Conservation (phyloP, 192 early-diverging fungal species). For the Linderina pennispora region DNA sequence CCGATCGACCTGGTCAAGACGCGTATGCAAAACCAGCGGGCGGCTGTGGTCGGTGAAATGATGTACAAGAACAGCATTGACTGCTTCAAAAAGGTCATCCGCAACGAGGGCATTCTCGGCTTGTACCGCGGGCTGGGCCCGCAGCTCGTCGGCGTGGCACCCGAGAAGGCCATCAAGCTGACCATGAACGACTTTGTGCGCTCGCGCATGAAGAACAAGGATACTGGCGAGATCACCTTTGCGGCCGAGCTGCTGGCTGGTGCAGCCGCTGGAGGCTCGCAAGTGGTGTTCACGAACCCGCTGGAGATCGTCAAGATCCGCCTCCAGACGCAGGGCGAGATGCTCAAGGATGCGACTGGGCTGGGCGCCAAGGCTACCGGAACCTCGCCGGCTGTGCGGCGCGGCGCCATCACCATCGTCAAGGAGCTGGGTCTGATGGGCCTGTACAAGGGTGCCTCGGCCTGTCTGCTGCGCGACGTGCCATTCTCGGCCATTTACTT, state of each 20-base stretch:
- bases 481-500: conserved; percentile 98
- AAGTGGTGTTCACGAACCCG: conserved; percentile 94
- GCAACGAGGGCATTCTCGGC: conserved; percentile 83
- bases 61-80: conserved; percentile 94
- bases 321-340: conserved; percentile 83
- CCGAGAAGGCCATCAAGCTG: conserved; percentile 97
- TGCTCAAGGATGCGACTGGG: conserved; percentile 46
- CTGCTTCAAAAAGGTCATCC: conserved; percentile 92
- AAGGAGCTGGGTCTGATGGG: conserved; percentile 85
- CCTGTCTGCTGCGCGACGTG: conserved; percentile 91
- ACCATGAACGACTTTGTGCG: conserved; percentile 94
- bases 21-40: conserved; percentile 96
- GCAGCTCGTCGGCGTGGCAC: conserved; percentile 91
- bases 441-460: conserved; percentile 89
- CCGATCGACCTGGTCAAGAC: conserved; percentile 99
- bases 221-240: conserved; percentile 70
- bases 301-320: conserved; percentile 99
- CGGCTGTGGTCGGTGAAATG: conserved; percentile 81
- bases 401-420: conserved; percentile 82
- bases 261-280: conserved; percentile 76
- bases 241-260: conserved; percentile 82
- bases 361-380: background rate
- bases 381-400: conserved; percentile 44
- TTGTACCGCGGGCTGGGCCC: conserved; percentile 91
- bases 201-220: conserved; percentile 54